These are phyloP conservation scores for Saccharomyces pastorianus DNA, from an alignment of 1,139 yeast species.

Conservation along the genomic window DNA sequence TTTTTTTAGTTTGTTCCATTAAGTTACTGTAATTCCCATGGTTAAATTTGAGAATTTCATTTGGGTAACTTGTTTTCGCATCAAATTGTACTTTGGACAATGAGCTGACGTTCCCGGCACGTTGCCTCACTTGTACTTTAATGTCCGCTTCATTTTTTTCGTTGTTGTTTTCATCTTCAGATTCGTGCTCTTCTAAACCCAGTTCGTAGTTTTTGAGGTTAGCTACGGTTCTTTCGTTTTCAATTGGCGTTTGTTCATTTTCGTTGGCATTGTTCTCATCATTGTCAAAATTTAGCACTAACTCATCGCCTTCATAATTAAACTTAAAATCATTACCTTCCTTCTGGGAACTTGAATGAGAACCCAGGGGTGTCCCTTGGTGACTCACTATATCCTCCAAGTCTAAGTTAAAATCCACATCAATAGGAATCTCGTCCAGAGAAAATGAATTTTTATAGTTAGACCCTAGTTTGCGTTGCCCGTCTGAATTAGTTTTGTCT, in stretches of 20 bases:
- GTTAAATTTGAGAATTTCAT: conserved; percentile 21
- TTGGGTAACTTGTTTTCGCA: conserved; percentile 20
- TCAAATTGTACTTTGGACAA: conserved; percentile 10
- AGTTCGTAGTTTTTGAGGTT: neutral
- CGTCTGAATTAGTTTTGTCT: conserved; percentile 5
- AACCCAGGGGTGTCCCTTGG: conserved; percentile 14
- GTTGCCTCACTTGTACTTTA: neutral
- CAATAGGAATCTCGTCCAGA: conserved; percentile 18
- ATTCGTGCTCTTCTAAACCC: neutral
- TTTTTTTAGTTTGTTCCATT: conserved; percentile 17
- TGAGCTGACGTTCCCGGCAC: neutral
- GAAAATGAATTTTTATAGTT: neutral
- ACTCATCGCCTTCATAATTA: conserved; percentile 4
- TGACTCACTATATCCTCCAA: conserved; percentile 26
- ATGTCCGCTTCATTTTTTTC: neutral
- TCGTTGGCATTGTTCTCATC: conserved; percentile 3
- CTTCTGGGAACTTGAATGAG: conserved; percentile 7
- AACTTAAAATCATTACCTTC: conserved; percentile 6
- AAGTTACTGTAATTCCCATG: conserved; percentile 16
- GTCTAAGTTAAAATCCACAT: conserved; percentile 25
- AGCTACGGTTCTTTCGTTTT: neutral
- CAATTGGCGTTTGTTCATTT: neutral
- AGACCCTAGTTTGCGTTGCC: conserved; percentile 2
- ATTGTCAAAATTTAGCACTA: conserved; percentile 1
- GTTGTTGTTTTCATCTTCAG: neutral